These are phyloP conservation scores for Phialophora tarda DNA, from an alignment of 2,329 filamentous ascomycete species.

Conservation along the genomic window DNA sequence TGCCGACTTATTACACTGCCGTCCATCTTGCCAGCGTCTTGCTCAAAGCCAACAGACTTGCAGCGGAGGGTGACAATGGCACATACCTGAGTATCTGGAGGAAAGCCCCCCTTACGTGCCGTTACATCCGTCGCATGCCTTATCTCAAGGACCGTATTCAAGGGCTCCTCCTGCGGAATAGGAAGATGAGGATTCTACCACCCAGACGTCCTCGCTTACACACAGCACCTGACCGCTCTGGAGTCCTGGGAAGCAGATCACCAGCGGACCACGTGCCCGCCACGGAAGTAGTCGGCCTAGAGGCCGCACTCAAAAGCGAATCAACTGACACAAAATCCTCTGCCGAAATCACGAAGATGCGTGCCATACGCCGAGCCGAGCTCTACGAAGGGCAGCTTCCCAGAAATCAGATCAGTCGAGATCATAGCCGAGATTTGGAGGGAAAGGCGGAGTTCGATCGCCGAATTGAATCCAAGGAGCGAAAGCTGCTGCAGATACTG, in stretches of 20 bases:
- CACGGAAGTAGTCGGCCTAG: conserved; percentile 8
- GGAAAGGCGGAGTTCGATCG: not conserved
- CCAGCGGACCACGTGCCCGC: conserved; percentile 32
- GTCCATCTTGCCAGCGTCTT: conserved; percentile 52
- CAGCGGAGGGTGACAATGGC: conserved; percentile 44
- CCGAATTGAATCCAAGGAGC: conserved; percentile 8
- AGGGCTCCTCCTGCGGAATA: conserved; percentile 47
- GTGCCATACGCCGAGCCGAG: conserved; percentile 17
- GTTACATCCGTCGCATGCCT: conserved; percentile 48
- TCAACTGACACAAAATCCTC: not conserved
- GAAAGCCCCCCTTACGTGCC: conserved; percentile 45
- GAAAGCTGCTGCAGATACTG: conserved; percentile 10
- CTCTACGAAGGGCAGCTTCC: conserved; percentile 21
- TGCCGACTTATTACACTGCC: conserved; percentile 53
- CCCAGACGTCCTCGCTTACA: conserved; percentile 26
- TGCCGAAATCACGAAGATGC: not conserved
- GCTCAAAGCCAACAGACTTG: conserved; percentile 46
- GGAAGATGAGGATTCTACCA: conserved; percentile 40
- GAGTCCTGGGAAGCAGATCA: conserved; percentile 32
- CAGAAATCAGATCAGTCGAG: not conserved
- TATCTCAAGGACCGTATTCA: conserved; percentile 50
- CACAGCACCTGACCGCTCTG: conserved; percentile 20
- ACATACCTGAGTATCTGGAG: conserved; percentile 42
- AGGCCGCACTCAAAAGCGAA: not conserved
- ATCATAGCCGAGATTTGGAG: conserved; percentile 7